These are phyloP conservation scores for Diophrys appendiculata DNA, from an alignment of 73 alveolate species.

Conservation along the genomic window DNA sequence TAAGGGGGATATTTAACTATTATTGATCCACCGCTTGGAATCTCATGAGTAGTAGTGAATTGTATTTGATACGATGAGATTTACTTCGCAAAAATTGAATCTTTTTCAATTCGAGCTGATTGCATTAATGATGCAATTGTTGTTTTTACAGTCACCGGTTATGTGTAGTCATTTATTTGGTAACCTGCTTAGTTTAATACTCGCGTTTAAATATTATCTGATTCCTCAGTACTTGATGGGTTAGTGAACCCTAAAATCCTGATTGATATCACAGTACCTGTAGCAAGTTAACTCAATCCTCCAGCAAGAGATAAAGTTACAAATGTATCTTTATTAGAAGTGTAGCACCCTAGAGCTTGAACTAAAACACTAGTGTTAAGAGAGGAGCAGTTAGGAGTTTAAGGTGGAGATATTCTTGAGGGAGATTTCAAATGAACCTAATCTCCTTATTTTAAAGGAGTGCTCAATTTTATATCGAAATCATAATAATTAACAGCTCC, in stretches of 20 bases:
- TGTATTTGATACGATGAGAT: not conserved
- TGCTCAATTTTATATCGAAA: not conserved
- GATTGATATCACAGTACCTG: too few species aligned
- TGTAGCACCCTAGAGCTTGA: not conserved
- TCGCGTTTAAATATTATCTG: not conserved
- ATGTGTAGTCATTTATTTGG: not conserved
- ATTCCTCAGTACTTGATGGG: slow-evolving; percentile 26
- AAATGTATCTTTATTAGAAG: slow-evolving; percentile 2
- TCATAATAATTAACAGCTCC: not conserved
- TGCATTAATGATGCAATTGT: slow-evolving; percentile 18
- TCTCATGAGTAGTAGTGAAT: not conserved
- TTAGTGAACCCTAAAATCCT: too few species aligned
- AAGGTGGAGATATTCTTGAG: not conserved
- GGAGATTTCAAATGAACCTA: not conserved
- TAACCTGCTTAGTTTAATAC: not conserved
- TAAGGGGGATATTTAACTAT: slow-evolving; percentile 19
- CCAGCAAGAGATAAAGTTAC: not conserved
- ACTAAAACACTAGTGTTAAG: not conserved
- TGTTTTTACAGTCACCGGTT: not conserved
- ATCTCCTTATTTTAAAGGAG: not conserved
- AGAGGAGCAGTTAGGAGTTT: not conserved
- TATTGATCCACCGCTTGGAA: slow-evolving; percentile 28
- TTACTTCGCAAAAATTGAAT: not conserved
- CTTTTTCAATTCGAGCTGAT: not conserved
- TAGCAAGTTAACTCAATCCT: too few species aligned